A percentile compares a stretch with the other conserved stretches of the same genome.
Conservation (phyloP, 2,329 filamentous ascomycete genomes). For the Alternaria triticimaculans region DNA sequence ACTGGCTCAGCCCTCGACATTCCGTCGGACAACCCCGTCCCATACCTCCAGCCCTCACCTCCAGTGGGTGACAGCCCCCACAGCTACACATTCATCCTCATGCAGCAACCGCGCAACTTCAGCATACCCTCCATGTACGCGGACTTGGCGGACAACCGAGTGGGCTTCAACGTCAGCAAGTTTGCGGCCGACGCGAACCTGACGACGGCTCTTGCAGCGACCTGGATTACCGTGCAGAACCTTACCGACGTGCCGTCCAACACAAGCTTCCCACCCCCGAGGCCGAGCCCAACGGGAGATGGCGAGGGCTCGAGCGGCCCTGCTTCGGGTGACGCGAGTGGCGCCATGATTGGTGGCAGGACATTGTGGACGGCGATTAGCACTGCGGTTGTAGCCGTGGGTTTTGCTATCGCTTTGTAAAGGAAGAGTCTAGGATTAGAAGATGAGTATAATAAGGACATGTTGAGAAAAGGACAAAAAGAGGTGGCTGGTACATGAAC, state of each 20-base stretch:
- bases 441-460: not conserved
- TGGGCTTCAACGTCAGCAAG: slow-evolving; percentile 45
- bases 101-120: slow-evolving; percentile 37
- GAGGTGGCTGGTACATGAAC: not conserved
- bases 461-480: not conserved
- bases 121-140: slow-evolving; percentile 36
- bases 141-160: slow-evolving; percentile 25
- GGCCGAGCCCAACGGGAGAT: slow-evolving; percentile 22
- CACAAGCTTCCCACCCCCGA: slow-evolving; percentile 25
- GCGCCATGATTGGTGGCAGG: slow-evolving; percentile 12
- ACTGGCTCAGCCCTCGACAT: slow-evolving; percentile 19
- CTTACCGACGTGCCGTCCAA: slow-evolving; percentile 25
- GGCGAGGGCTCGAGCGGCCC: not conserved
- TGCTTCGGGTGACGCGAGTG: slow-evolving; percentile 16
- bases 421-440: not conserved
- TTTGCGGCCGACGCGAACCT: slow-evolving; percentile 46
- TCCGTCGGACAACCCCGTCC: slow-evolving; percentile 19
- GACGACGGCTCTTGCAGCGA: slow-evolving; percentile 40
- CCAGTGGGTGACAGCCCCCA: slow-evolving; percentile 40
- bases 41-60: slow-evolving; percentile 36
- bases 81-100: slow-evolving; percentile 38
- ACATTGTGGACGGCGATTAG: not conserved
- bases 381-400: slow-evolving; percentile 23
- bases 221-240: slow-evolving; percentile 50
- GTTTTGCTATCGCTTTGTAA: slow-evolving; percentile 31